These are phyloP conservation scores for Colletotrichum nymphaeae DNA, from an alignment of 2,329 filamentous ascomycete species.

Conservation along the genomic window DNA sequence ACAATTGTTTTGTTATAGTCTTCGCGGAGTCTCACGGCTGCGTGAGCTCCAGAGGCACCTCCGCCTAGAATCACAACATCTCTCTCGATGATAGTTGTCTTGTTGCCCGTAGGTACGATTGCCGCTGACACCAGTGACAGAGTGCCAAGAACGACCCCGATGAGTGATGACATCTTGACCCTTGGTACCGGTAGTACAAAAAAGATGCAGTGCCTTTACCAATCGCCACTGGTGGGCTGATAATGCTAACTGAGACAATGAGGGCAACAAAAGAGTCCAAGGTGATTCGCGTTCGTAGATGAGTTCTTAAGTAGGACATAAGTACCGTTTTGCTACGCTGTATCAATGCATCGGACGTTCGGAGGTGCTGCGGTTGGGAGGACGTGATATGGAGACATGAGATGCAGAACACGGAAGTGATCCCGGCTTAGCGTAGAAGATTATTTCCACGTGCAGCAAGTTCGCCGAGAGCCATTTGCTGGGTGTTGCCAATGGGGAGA, in stretches of 20 bases:
- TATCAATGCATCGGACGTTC: background rate
- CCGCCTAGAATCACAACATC: slow-evolving; percentile 51
- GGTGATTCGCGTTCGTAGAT: too few relatives aligned
- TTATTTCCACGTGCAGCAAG: background rate
- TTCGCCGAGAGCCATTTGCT: background rate
- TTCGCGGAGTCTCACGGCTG: slow-evolving; percentile 49
- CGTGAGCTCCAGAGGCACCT: slow-evolving; percentile 50
- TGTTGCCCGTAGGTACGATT: background rate
- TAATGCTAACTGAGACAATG: background rate
- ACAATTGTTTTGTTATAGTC: slow-evolving; percentile 47
- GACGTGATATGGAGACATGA: background rate
- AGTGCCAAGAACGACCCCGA: background rate
- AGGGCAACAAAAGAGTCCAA: too few relatives aligned
- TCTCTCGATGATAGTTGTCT: slow-evolving; percentile 36
- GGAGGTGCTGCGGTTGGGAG: background rate
- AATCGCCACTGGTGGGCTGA: background rate
- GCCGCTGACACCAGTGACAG: background rate
- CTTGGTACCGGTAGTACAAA: background rate
- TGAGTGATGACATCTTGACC: background rate
- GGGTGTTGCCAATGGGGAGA: background rate
- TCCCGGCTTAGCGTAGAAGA: background rate
- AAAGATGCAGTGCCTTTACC: background rate
- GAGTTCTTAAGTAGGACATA: background rate
- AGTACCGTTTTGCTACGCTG: background rate
- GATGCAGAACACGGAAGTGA: background rate